phyloP scores from a whole-genome alignment of 2,329 filamentous ascomycete species.

The Rhinocladiella similis region DNA sequence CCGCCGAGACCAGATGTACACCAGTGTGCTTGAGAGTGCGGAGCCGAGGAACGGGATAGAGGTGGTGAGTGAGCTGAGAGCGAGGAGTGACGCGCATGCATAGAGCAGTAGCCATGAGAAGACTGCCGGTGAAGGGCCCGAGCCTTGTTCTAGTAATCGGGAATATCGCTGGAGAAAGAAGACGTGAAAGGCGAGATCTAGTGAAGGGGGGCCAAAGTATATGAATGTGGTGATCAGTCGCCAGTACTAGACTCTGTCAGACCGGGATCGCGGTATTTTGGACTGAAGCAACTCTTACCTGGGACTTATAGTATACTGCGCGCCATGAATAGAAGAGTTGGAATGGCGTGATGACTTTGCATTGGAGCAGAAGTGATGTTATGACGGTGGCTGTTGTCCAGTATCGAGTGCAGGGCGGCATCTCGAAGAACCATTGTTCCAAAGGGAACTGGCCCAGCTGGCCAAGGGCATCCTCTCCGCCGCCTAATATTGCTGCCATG shows the following conservation, averaged over 20 bases:
- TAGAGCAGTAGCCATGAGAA: conserved; percentile 95
- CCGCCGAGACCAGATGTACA: conserved; percentile 96
- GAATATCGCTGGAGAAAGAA: conserved; percentile 98
- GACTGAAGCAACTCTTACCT: conserved; percentile 58
- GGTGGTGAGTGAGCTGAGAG: conserved; percentile 75
- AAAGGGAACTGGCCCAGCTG: conserved; percentile 68
- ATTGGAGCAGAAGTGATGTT: conserved; percentile 87
- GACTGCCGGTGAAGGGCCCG: conserved; percentile 85
- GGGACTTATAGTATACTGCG: conserved; percentile 85
- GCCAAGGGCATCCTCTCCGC: conserved; percentile 23
- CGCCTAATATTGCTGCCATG: conserved; percentile 25
- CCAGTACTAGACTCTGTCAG: conserved; percentile 74
- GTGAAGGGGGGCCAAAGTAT: conserved; percentile 91
- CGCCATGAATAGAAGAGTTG: conserved; percentile 97
- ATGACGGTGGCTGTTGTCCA: conserved; percentile 93
- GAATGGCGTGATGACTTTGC: conserved; percentile 86
- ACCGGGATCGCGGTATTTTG: not conserved
- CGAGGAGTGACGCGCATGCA: conserved; percentile 74
- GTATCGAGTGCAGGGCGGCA: conserved; percentile 92
- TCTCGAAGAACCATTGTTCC: conserved; percentile 98
- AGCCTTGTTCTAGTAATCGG: conserved; percentile 89
- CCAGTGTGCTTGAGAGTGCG: conserved; percentile 84
- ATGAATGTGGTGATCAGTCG: conserved; percentile 93
- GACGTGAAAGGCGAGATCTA: conserved; percentile 95
- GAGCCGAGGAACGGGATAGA: conserved; percentile 93